A percentile compares a stretch with the other conserved stretches of the same genome.
Conservation (phyloP, 169 alveolate species). For the Cryptosporidium bovis region DNA sequence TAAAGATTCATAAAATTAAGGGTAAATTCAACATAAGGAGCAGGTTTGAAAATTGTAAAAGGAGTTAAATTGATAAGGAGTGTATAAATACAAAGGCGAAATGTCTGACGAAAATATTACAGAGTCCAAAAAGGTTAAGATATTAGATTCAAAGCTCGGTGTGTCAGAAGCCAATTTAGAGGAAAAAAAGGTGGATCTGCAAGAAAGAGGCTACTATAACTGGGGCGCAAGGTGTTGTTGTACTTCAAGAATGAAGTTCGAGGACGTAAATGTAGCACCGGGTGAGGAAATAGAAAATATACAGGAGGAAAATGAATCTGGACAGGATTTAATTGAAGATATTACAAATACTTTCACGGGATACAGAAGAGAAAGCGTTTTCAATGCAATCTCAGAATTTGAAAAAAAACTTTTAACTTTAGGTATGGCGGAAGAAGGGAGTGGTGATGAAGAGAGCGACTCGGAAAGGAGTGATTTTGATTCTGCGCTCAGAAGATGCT, state of each 20-base stretch:
- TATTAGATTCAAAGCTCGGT: neutral
- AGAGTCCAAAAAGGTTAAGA: neutral
- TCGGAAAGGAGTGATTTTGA: neutral
- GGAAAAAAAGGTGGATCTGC: neutral
- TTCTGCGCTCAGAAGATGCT: constrained; percentile 23
- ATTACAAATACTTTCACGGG: constrained; percentile 14
- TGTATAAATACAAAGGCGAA: neutral
- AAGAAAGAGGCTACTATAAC: constrained; percentile 9
- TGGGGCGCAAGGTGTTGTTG: constrained; percentile 67
- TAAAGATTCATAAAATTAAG: too few relatives aligned
- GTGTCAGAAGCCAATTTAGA: neutral
- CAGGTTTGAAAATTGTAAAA: neutral
- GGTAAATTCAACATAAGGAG: too few relatives aligned
- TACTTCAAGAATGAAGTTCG: constrained; percentile 56
- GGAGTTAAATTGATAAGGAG: neutral
- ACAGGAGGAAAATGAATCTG: neutral
- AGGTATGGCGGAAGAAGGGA: constrained; percentile 49
- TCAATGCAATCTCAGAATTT: constrained; percentile 54
- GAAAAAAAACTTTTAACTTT: constrained; percentile 56
- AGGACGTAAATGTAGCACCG: neutral
- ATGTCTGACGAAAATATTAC: neutral
- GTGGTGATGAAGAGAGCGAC: constrained; percentile 18
- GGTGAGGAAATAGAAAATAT: neutral
- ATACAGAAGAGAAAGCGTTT: constrained; percentile 65
- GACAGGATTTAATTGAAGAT: constrained; percentile 23